A percentile compares a stretch with the other conserved stretches of the same genome.
These are phyloP conservation scores for Lactarius deliciosus DNA, from an alignment of 768 basidiomycete genomes.

Conservation along the genomic window DNA sequence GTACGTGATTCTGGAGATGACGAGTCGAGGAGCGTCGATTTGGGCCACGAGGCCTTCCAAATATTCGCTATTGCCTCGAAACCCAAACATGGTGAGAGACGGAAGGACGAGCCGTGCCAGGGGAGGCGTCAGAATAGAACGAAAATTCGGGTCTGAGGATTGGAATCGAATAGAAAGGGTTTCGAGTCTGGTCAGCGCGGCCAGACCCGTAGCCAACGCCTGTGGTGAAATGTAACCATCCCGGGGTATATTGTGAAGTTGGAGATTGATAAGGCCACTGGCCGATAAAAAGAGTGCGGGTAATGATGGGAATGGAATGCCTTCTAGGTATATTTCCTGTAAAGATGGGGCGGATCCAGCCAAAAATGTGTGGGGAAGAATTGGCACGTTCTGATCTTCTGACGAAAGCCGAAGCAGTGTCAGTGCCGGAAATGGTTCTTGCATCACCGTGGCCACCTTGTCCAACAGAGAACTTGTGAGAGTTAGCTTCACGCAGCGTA, in stretches of 20 bases:
- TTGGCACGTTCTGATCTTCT: not conserved
- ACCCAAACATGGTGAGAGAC: not conserved
- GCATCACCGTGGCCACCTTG: not conserved
- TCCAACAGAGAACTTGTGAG: not conserved
- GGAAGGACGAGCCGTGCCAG: not conserved
- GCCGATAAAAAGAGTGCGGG: not conserved
- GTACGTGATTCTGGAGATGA: not conserved
- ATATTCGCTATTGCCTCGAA: not conserved
- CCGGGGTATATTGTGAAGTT: not conserved
- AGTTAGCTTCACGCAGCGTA: not conserved
- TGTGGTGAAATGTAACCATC: not conserved
- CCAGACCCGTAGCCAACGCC: not conserved
- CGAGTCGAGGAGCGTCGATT: not conserved
- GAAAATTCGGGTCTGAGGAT: not conserved
- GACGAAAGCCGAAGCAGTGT: not conserved
- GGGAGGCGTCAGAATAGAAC: not conserved
- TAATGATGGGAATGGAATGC: not conserved
- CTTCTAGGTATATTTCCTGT: not conserved
- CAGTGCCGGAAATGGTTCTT: not conserved
- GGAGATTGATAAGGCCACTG: not conserved
- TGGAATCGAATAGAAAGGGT: not conserved
- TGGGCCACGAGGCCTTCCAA: not conserved
- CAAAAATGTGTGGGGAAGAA: not conserved
- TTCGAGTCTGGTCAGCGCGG: not conserved
- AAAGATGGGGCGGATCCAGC: not conserved